Conservation (phyloP, 495 filamentous ascomycete genomes). For the Hypoxylon lenormandii region DNA sequence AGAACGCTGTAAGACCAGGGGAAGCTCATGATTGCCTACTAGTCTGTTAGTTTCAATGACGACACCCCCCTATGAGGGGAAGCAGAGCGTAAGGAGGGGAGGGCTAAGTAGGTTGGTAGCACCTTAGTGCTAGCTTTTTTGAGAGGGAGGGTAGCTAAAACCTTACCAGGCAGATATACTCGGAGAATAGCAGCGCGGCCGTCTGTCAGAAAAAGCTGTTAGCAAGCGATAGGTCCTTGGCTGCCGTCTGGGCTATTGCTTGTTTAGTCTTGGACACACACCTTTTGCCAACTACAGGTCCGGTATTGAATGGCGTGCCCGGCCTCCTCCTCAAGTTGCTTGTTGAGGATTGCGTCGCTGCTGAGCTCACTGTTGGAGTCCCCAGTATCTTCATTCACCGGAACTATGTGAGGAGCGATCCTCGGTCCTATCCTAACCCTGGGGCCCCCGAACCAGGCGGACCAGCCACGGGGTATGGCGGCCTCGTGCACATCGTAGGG, state of each 20-base stretch:
- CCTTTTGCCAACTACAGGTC: constrained; percentile 92
- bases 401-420: constrained; percentile 58
- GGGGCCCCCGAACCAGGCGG: constrained; percentile 55
- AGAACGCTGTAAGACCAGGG: constrained; percentile 89
- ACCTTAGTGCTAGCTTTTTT: background rate
- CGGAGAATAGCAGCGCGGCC: constrained; percentile 85
- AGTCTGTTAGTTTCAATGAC: constrained; percentile 25
- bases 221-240: constrained; percentile 24
- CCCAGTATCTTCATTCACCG: constrained; percentile 47
- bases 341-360: constrained; percentile 66
- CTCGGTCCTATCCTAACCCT: constrained; percentile 55
- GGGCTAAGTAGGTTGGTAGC: background rate
- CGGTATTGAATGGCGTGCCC: constrained; percentile 84
- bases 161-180: constrained; percentile 83
- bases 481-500: constrained; percentile 24
- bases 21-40: constrained; percentile 87
- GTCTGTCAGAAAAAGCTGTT: constrained; percentile 64
- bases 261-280: constrained; percentile 53
- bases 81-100: background rate
- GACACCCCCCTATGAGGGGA: background rate
- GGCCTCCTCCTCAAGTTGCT: constrained; percentile 82
- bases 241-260: constrained; percentile 6
- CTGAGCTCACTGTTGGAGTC: constrained; percentile 57
- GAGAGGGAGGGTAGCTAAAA: background rate
- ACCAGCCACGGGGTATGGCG: constrained; percentile 42